phyloP scores from a whole-genome alignment of 2,329 filamentous ascomycete genomes.

The Hymenoscyphus infarciens region DNA sequence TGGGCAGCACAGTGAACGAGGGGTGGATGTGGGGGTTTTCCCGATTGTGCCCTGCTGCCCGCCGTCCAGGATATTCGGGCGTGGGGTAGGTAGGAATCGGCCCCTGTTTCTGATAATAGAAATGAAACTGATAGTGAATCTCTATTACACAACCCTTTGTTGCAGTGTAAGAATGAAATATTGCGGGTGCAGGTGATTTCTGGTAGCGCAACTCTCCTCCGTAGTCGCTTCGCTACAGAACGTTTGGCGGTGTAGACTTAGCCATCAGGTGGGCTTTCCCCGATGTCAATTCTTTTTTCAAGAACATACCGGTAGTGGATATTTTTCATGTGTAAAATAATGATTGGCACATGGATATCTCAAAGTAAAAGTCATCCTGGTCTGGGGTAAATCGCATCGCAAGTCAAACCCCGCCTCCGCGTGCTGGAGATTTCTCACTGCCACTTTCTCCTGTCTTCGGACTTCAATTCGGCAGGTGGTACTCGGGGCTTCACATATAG shows the following conservation, averaged over 20 bases:
- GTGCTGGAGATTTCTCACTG: background rate
- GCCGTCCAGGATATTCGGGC: background rate
- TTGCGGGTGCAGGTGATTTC: background rate
- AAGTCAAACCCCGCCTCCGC: background rate
- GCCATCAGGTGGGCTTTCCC: too few relatives aligned
- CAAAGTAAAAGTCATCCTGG: background rate
- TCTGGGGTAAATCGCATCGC: too few relatives aligned
- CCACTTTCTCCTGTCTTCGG: background rate
- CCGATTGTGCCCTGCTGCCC: background rate
- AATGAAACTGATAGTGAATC: background rate
- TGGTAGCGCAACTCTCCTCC: background rate
- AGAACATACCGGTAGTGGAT: too few relatives aligned
- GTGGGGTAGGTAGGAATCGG: background rate
- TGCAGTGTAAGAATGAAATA: background rate
- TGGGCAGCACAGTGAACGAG: background rate
- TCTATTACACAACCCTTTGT: conserved; percentile 1
- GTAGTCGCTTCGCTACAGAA: too few relatives aligned
- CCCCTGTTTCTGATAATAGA: background rate
- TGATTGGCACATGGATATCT: background rate
- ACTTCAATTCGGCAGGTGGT: background rate
- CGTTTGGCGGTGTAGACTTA: too few relatives aligned
- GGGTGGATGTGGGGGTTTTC: conserved; percentile 6
- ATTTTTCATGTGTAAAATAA: too few relatives aligned
- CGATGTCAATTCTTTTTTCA: too few relatives aligned
- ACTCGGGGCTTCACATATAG: background rate